These are phyloP conservation scores for Goffeauzyma gilvescens DNA, from an alignment of 768 basidiomycete species.

Conservation along the genomic window DNA sequence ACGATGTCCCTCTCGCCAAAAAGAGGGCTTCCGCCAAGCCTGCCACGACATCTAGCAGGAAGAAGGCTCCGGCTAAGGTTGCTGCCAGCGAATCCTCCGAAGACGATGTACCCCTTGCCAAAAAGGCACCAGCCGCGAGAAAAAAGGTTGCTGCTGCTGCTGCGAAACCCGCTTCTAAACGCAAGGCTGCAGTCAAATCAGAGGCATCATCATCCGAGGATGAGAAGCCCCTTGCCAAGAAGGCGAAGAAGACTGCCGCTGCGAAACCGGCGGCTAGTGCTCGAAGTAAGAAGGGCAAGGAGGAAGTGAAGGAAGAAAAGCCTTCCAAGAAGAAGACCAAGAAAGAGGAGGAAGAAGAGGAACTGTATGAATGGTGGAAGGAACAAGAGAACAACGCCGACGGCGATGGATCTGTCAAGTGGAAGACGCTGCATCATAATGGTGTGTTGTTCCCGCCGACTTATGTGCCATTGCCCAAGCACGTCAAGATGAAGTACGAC, in stretches of 20 bases:
- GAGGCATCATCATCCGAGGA: slow-evolving; percentile 1
- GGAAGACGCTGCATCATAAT: slow-evolving; percentile 84
- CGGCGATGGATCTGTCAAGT: slow-evolving; percentile 57
- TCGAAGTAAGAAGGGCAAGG: neutral
- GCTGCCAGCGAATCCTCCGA: neutral
- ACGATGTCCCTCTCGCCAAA: slow-evolving; percentile 5
- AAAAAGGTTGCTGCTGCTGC: too few relatives aligned
- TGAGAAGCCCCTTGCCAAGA: slow-evolving; percentile 6
- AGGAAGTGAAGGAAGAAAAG: slow-evolving; percentile 6
- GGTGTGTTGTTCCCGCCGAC: slow-evolving; percentile 93
- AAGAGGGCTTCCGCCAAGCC: neutral
- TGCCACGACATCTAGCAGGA: too few relatives aligned
- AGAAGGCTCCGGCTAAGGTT: too few relatives aligned
- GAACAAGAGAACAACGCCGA: slow-evolving; percentile 41
- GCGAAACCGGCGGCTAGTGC: neutral
- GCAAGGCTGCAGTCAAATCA: too few relatives aligned
- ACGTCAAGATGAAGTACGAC: slow-evolving; percentile 86
- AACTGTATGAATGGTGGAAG: slow-evolving; percentile 48
- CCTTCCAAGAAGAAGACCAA: slow-evolving; percentile 14
- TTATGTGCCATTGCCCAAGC: slow-evolving; percentile 61
- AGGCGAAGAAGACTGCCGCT: neutral
- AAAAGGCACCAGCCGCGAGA: neutral
- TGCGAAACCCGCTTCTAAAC: too few relatives aligned
- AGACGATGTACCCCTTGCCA: slow-evolving; percentile 4
- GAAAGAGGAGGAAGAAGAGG: slow-evolving; percentile 16